Evolutionary conservation across 1,284 basidiomycete species (phyloP), one percentile per base, ranked within the genome.

Genomic region (Cryptococcus sp.): DNA sequence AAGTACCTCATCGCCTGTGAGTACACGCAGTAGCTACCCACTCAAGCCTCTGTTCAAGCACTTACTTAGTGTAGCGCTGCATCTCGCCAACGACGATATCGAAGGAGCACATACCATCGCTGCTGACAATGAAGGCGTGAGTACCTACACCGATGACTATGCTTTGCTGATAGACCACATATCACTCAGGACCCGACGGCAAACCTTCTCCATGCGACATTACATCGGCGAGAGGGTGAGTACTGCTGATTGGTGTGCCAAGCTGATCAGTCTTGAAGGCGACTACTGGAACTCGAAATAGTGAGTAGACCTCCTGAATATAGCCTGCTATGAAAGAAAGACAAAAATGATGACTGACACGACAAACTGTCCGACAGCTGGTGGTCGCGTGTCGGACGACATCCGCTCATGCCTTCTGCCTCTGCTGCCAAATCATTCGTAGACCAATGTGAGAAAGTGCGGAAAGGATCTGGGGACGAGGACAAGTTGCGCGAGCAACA

Each of bases 221-320:
- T 78, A 34, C 77, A 78, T 55, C 64, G 77, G 3, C 54, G 77
- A 19, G 76, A 78, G 59, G 76, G 73, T 70, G 53, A 54, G 70
- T 61, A 13, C 19, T 15, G 19, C 43, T 23, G 41, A 4, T 20
- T 22, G 47, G 16, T 20, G 20, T 5, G 23, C 47, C 20, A 39
- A 47, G 34, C 46, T 44, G 17, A 52, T 22, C 17, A 15, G 10
- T 23, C 6, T 16, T 44, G 10, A 55, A 75, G 73, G 74, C 13
- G 77, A 78, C 53, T 76, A 77, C 55, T 76, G 73, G 74, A 78
- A 78, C 58, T 76, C 74, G 10, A 78, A 77, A 57, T 78, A 76
- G 76, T 76, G 46, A 23, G 73, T 69, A 17, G 11, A 51, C 8
- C 22, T 25, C 20, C 20, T 38, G n/a, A n/a, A n/a, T n/a, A n/a